Base-by-base conservation (phyloP, 208 protist species). In the Trypanosoma caninum region DNA sequence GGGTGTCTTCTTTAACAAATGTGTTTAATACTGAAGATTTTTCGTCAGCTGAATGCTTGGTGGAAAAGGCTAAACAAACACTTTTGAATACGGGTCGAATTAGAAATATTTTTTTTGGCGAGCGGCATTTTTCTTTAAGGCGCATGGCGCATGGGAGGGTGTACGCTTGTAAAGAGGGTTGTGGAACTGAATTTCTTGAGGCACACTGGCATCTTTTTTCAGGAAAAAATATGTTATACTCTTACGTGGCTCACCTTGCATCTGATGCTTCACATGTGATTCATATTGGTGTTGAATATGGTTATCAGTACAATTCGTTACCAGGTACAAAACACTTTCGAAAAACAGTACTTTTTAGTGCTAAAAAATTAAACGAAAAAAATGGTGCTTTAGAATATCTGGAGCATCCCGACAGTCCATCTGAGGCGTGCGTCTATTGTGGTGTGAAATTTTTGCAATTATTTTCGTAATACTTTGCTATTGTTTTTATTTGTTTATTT, bases 221-320 rank as follows among this genome's bases (percentile, higher is more conserved):
- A 1, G 72, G 82, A 16, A 84, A 73, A 71, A 84, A 80, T 47
- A 63, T 87, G 4, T 14, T 95, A 10, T 95, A 95, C 59, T 61
- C 81, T 10, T 83, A 82, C 64, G 47, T 92, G 0, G 85, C 84
- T 0, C 89, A 95, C 56, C 59, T 95, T 27, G 79, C 73, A 27
- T 20, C 62, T 1, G 89, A 95, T 66, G 89, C 74, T 4, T 74
- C 67, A 6, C 33, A 34, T 31, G 42, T 87, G 5, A 42, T 87
- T 11, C 88, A 95, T 50, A 38, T 89, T 4, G 88, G 88, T 22
- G 50, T 73, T 0, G 88, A 95, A 58, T 76, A 89, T 58, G 88
- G 85, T 13, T 95, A 91, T 59, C 88, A 95, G 60, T 95, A 95
- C 59, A 92, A 95, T 65, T 82, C 72, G 10, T 75, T 89, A 25